A percentile compares a stretch with the other conserved stretches of the same genome.
phyloP scores from a whole-genome alignment of 305 asterid species.

The Fraxinus latifolia region DNA sequence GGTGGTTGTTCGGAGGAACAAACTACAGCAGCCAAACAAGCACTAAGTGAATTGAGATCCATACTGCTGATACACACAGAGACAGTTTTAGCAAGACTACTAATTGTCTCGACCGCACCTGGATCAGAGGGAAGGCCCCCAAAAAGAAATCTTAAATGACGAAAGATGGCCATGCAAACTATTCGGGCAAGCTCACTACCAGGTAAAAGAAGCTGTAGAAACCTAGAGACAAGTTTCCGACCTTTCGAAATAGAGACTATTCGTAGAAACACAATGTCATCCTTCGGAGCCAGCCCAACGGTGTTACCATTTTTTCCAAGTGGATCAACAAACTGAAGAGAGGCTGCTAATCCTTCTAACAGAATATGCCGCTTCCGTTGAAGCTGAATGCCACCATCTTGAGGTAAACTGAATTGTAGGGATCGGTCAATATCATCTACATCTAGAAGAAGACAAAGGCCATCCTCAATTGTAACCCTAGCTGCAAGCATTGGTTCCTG shows the following conservation, averaged over 20 bases:
- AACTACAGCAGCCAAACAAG: conserved; percentile 95
- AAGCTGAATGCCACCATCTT: conserved; percentile 71
- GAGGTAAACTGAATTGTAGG: conserved; percentile 61
- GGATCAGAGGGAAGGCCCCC: conserved; percentile 71
- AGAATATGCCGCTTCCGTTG: conserved; percentile 71
- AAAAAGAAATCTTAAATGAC: conserved; percentile 75
- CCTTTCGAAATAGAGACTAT: conserved; percentile 84
- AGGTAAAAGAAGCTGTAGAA: conserved; percentile 76
- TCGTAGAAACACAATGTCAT: conserved; percentile 78
- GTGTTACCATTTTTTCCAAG: conserved; percentile 65
- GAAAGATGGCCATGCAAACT: conserved; percentile 92
- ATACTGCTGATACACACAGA: conserved; percentile 51
- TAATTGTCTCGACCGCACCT: conserved; percentile 51
- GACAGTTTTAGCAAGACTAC: conserved; percentile 61
- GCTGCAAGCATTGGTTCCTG: conserved; percentile 98
- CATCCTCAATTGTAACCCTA: conserved; percentile 79
- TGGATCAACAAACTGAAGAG: conserved; percentile 93
- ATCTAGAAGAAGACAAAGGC: conserved; percentile 70
- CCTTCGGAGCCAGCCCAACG: conserved; percentile 62
- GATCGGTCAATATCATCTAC: conserved; percentile 91
- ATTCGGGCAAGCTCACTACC: conserved; percentile 80
- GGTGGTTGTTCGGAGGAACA: conserved; percentile 97
- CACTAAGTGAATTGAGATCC: conserved; percentile 90
- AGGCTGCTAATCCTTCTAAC: conserved; percentile 86
- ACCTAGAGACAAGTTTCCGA: conserved; percentile 72